These are phyloP conservation scores for Lathyrus aphaca DNA, from an alignment of 306 rosid genomes.

Conservation along the genomic window DNA sequence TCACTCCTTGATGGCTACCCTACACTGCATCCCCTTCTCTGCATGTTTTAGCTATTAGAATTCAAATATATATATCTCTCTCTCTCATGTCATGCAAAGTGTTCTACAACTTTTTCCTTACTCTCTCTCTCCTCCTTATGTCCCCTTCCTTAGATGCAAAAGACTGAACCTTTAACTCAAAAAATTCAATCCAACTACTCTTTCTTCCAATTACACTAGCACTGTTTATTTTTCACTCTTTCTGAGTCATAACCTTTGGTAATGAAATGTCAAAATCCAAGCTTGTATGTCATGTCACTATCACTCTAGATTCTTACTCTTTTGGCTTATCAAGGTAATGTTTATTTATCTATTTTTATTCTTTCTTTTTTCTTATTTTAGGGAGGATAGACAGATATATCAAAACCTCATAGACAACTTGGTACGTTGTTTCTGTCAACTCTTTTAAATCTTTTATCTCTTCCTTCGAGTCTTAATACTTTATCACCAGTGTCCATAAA, in stretches of 20 bases:
- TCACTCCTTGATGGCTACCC: constrained; percentile 54
- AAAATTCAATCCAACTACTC: constrained; percentile 18
- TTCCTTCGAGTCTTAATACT: neutral
- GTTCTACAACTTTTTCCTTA: constrained; percentile 3
- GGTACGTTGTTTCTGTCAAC: constrained; percentile 2
- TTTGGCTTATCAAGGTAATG: constrained; percentile 34
- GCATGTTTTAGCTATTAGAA: constrained; percentile 42
- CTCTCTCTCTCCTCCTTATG: constrained; percentile 33
- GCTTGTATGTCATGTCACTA: constrained; percentile 57
- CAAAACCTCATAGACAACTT: neutral
- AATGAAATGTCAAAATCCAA: constrained; percentile 68
- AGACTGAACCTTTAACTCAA: constrained; percentile 2
- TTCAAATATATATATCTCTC: neutral
- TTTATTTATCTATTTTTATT: constrained; percentile 19
- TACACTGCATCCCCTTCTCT: constrained; percentile 28
- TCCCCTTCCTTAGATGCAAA: constrained; percentile 41
- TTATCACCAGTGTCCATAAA: neutral
- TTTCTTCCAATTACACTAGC: neutral
- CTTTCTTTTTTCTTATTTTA: constrained; percentile 29
- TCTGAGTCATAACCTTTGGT: constrained; percentile 7
- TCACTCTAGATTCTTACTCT: constrained; percentile 60
- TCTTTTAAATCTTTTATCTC: neutral
- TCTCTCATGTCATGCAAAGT: constrained; percentile 28
- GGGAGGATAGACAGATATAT: constrained; percentile 12
- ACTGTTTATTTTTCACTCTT: constrained; percentile 1